phyloP scores from a whole-genome alignment of 164 flowering plant genomes.

The Sextonia rubra region DNA sequence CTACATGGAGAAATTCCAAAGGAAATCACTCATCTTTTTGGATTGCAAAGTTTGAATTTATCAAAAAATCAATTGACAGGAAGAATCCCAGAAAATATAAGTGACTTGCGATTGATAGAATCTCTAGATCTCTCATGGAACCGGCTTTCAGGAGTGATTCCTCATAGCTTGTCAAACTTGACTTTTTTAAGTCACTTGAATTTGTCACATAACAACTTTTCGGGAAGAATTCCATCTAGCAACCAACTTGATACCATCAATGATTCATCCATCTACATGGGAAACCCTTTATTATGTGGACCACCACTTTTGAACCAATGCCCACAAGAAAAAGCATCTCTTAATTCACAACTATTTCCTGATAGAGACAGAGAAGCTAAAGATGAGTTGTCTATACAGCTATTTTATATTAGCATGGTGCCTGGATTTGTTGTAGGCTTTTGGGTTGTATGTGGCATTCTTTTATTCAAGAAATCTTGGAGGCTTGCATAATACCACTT shows the following conservation, averaged over 20 bases:
- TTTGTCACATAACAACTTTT: slow-evolving; percentile 7
- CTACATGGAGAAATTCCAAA: slow-evolving; percentile 3
- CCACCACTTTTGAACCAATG: background rate
- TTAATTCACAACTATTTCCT: background rate
- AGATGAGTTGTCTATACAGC: background rate
- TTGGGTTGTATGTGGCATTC: background rate
- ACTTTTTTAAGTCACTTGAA: background rate
- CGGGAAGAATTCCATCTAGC: background rate
- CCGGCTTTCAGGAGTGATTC: background rate
- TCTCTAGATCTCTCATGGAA: slow-evolving; percentile 5
- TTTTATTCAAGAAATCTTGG: slow-evolving; percentile 12
- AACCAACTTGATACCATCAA: background rate
- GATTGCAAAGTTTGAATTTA: background rate
- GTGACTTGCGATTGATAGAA: background rate
- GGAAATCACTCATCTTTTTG: background rate
- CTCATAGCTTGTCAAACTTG: background rate
- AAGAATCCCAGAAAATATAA: background rate
- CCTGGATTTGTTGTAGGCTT: slow-evolving; percentile 8
- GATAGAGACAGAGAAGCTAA: background rate
- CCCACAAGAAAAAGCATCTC: background rate
- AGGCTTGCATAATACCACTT: slow-evolving; percentile 10
- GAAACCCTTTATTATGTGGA: too few relatives aligned
- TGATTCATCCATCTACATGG: background rate
- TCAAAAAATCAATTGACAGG: background rate
- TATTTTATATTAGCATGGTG: slow-evolving; percentile 5